A percentile compares a stretch with the other conserved stretches of the same genome.
Conservation (phyloP, 1,139 yeast species). For the Sugiyamaella sp. region DNA sequence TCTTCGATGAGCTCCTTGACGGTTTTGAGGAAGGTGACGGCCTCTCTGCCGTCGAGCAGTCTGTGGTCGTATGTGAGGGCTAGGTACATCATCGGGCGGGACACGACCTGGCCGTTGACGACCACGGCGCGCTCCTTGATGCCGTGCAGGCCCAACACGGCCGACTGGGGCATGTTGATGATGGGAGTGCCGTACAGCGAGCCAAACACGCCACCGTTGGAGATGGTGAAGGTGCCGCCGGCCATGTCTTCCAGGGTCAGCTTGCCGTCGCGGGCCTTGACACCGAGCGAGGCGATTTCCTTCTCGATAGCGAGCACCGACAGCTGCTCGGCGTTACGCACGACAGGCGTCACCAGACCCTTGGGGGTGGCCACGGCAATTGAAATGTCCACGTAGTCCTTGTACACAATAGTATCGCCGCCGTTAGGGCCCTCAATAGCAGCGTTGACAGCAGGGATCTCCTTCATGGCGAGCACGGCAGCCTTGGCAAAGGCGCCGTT, state of each 20-base stretch:
- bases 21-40: slow-evolving; percentile 94
- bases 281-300: slow-evolving; percentile 80
- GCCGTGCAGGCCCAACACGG: slow-evolving; percentile 97
- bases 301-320: slow-evolving; percentile 87
- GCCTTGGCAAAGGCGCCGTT: slow-evolving; percentile 99
- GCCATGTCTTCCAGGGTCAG: slow-evolving; percentile 98
- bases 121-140: slow-evolving; percentile 97
- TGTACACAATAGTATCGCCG: slow-evolving; percentile 90
- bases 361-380: slow-evolving; percentile 99
- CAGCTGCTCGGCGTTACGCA: slow-evolving; percentile 94
- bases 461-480: slow-evolving; percentile 88
- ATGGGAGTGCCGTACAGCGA: slow-evolving; percentile 98
- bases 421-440: slow-evolving; percentile 73
- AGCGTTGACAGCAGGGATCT: slow-evolving; percentile 93
- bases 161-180: slow-evolving; percentile 97
- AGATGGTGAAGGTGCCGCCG: slow-evolving; percentile 98
- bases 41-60: slow-evolving; percentile 98
- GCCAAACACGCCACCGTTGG: slow-evolving; percentile 99
- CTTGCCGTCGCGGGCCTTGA: slow-evolving; percentile 96
- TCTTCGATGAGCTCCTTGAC: slow-evolving; percentile 97
- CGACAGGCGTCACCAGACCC: slow-evolving; percentile 98
- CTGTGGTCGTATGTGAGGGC: slow-evolving; percentile 99
- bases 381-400: slow-evolving; percentile 95
- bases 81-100: slow-evolving; percentile 99
- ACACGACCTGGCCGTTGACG: slow-evolving; percentile 91